Evolutionary conservation across 345 rosid species (phyloP).

Genomic region (Camelina neglecta): DNA sequence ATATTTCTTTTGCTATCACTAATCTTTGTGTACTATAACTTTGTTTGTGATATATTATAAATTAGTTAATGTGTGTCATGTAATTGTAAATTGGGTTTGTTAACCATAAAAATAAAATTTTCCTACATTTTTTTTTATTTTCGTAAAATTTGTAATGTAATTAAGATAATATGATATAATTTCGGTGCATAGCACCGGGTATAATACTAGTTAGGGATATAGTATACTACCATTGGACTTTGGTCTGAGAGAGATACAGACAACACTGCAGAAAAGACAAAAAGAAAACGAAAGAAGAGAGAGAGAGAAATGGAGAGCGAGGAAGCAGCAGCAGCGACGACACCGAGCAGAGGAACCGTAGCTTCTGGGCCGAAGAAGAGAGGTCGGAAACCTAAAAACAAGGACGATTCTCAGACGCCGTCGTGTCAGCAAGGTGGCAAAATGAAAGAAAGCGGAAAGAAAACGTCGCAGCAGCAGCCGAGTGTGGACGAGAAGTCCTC

Average conservation of each 20-base stretch:
- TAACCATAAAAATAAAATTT: no score
- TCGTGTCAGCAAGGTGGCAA: constrained; percentile 44
- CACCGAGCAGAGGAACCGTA: constrained; percentile 40
- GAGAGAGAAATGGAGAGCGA: constrained; percentile 43
- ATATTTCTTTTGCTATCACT: no score
- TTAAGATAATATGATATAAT: no score
- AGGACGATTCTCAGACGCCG: constrained; percentile 66
- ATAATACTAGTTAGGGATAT: no score
- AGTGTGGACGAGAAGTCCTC: constrained; percentile 85
- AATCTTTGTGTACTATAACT: no score
- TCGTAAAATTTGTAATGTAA: no score
- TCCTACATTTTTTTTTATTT: no score
- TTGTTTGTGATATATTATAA: no score
- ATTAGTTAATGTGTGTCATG: no score
- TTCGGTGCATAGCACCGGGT: no score
- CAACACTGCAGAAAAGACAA: neutral
- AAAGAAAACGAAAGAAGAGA: neutral
- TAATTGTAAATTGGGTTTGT: no score
- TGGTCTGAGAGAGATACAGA: neutral
- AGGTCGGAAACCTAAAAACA: constrained; percentile 90
- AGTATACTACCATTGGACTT: neutral
- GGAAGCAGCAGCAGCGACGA: constrained; percentile 43
- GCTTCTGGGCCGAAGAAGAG: constrained; percentile 69
- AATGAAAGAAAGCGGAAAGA: constrained; percentile 44
- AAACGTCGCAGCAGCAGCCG: constrained; percentile 53